Percentiles rank a stretch among this genome's conserved stretches.
These are phyloP conservation scores for Huiozyma sinensis DNA, from an alignment of 805 yeast genomes.

Conservation along the genomic window DNA sequence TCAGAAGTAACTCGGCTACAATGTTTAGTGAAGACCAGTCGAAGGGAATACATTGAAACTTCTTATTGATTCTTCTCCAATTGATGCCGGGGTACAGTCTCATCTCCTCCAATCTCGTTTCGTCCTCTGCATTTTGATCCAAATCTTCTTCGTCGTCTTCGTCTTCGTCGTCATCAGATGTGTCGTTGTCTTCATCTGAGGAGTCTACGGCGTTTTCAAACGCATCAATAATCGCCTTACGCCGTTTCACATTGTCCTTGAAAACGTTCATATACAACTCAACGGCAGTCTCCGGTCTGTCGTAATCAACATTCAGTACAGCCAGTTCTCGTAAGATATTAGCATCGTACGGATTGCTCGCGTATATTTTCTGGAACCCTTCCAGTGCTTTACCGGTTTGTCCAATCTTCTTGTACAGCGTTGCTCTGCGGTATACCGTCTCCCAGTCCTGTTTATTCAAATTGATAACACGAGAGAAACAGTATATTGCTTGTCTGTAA, in stretches of 20 bases:
- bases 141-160: slow-evolving; percentile 10
- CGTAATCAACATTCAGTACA: slow-evolving; percentile 37
- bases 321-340: slow-evolving; percentile 53
- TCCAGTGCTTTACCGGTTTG: slow-evolving; percentile 64
- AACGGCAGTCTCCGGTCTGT: slow-evolving; percentile 63
- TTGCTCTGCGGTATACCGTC: slow-evolving; percentile 52
- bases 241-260: slow-evolving; percentile 42
- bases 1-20: slow-evolving; percentile 66
- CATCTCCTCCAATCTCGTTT: slow-evolving; percentile 15
- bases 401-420: slow-evolving; percentile 54
- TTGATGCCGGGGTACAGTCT: slow-evolving; percentile 19
- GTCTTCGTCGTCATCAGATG: slow-evolving; percentile 9
- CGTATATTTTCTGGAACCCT: slow-evolving; percentile 52
- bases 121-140: slow-evolving; percentile 3
- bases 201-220: slow-evolving; percentile 25
- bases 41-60: slow-evolving; percentile 41
- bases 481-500: slow-evolving; percentile 64
- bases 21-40: slow-evolving; percentile 87
- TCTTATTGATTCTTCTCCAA: slow-evolving; percentile 22
- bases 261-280: slow-evolving; percentile 54
- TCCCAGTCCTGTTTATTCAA: slow-evolving; percentile 41
- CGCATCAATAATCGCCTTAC: slow-evolving; percentile 27
- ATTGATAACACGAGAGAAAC: slow-evolving; percentile 57
- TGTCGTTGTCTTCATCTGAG: slow-evolving; percentile 20
- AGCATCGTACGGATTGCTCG: slow-evolving; percentile 47